phyloP scores from a whole-genome alignment of 208 protist species.

The Trypanosoma cruzi region DNA sequence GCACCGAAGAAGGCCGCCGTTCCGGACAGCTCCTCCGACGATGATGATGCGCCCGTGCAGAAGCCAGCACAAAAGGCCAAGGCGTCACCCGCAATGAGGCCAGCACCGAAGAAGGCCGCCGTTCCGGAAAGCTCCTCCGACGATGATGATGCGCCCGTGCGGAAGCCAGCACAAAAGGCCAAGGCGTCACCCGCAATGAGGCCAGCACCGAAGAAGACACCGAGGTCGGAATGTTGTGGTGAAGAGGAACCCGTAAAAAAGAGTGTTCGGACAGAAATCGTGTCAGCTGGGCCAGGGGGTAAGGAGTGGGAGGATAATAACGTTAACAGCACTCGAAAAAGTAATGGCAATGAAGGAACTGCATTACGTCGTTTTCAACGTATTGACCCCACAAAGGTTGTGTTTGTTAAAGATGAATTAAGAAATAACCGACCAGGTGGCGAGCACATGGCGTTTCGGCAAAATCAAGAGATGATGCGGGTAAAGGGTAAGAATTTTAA shows the following conservation, averaged over 20 bases:
- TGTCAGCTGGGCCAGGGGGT: not conserved
- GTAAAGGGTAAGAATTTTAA: conserved; percentile 87
- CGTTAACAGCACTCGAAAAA: not conserved
- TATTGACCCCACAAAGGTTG: conserved; percentile 74
- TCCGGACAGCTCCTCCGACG: conserved; percentile 37
- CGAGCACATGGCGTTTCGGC: conserved; percentile 69
- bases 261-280: not conserved
- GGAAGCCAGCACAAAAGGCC: conserved; percentile 37
- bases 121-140: conserved; percentile 48
- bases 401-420: conserved; percentile 57
- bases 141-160: conserved; percentile 58
- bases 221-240: conserved; percentile 30
- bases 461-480: conserved; percentile 92
- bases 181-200: conserved; percentile 26
- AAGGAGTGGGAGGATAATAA: not conserved
- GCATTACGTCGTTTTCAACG: conserved; percentile 62
- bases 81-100: conserved; percentile 30
- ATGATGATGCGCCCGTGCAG: conserved; percentile 45
- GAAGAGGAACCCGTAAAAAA: conserved; percentile 11
- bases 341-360: not conserved
- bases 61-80: conserved; percentile 38
- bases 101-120: conserved; percentile 56
- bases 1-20: conserved; percentile 28
- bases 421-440: conserved; percentile 64
- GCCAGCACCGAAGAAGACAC: conserved; percentile 41